phyloP scores from a whole-genome alignment of 2,329 filamentous ascomycete species.

The Tetracladium maxilliforme region DNA sequence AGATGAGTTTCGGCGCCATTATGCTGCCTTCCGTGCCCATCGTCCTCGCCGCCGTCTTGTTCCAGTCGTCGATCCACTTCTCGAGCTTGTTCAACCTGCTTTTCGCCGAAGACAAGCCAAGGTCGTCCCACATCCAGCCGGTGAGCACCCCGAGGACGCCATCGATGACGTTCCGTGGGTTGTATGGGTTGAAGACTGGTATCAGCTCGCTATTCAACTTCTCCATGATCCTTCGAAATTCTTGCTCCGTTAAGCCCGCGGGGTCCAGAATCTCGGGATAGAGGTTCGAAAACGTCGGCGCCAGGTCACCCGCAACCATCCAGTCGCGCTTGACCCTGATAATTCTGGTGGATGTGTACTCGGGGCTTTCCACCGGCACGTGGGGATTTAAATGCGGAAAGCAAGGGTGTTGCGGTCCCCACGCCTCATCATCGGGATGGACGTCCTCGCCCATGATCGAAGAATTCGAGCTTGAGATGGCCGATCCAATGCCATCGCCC shows the following conservation, averaged over 20 bases:
- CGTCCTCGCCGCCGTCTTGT: conserved; percentile 49
- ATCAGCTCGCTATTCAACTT: conserved; percentile 67
- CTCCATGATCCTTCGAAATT: conserved; percentile 72
- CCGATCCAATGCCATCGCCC: conserved; percentile 14
- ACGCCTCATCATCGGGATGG: conserved; percentile 52
- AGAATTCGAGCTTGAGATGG: conserved; percentile 15
- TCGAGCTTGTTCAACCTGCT: conserved; percentile 56
- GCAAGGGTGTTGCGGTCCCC: conserved; percentile 89
- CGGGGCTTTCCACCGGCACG: conserved; percentile 60
- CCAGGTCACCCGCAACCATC: conserved; percentile 77
- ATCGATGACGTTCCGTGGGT: conserved; percentile 65
- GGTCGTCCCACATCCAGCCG: conserved; percentile 89
- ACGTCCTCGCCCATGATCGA: conserved; percentile 15
- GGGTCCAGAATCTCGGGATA: conserved; percentile 94
- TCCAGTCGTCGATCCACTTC: conserved; percentile 77
- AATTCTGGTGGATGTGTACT: conserved; percentile 68
- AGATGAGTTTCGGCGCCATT: conserved; percentile 56
- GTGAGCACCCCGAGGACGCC: conserved; percentile 66
- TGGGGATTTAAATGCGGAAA: conserved; percentile 90
- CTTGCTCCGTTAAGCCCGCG: conserved; percentile 63
- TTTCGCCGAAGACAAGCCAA: conserved; percentile 68
- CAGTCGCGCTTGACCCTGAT: conserved; percentile 88
- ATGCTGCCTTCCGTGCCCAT: conserved; percentile 32
- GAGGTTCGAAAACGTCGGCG: conserved; percentile 84
- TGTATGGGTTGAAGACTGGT: conserved; percentile 68